Evolutionary conservation across 768 basidiomycete genomes (phyloP).

Genomic region (Dentipellis fragilis): DNA sequence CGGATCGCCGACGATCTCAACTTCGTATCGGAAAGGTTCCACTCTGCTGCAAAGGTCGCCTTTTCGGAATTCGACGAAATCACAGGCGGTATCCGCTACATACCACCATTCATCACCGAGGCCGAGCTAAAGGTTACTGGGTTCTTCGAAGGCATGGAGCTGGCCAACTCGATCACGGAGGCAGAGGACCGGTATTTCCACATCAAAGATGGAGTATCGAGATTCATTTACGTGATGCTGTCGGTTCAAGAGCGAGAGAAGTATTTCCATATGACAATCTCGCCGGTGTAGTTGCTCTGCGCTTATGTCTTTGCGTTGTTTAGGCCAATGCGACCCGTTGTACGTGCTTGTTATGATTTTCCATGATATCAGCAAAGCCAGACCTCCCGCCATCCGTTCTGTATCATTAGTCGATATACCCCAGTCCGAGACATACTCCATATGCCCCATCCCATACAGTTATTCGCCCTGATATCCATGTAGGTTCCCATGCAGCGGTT

Average conservation of each 20-base stretch:
- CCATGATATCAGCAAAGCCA: not conserved
- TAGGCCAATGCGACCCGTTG: no score
- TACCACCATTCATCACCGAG: not conserved
- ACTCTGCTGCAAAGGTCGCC: not conserved
- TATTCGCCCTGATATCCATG: not conserved
- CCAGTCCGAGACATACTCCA: not conserved
- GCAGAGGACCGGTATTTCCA: not conserved
- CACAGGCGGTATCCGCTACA: not conserved
- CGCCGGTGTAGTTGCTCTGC: no score
- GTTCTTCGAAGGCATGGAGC: not conserved
- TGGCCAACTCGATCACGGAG: not conserved
- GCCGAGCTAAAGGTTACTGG: not conserved
- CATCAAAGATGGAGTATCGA: not conserved
- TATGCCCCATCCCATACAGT: not conserved
- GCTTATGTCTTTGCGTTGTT: no score
- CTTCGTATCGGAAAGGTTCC: not conserved
- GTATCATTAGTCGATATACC: not conserved
- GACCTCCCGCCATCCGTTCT: not conserved
- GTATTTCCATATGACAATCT: not conserved
- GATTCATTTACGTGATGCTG: not conserved
- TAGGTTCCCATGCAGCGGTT: no score
- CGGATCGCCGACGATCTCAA: not conserved
- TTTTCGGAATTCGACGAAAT: not conserved
- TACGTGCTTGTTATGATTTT: not conserved
- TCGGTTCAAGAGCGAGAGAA: not conserved